A percentile compares a stretch with the other conserved stretches of the same genome.
Evolutionary conservation across 805 yeast genomes (phyloP).

Genomic region (Saturnispora hagleri): DNA sequence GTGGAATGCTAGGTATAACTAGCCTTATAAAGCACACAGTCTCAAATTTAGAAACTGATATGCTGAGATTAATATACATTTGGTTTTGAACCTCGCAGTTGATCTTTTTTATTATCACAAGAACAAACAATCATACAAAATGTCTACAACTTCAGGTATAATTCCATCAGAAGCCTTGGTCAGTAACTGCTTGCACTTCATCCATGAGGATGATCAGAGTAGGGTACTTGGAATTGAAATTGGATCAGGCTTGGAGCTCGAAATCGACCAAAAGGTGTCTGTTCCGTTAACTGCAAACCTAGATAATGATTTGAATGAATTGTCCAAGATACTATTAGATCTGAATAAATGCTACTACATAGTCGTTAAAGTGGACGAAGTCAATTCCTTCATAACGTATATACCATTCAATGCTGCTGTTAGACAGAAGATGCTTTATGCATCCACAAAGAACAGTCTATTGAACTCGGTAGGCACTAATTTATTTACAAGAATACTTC

Average conservation of each 20-base stretch:
- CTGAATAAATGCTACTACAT: slow-evolving; percentile 30
- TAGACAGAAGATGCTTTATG: slow-evolving; percentile 84
- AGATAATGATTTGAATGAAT: slow-evolving; percentile 3
- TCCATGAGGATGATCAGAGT: not conserved
- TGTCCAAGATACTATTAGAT: slow-evolving; percentile 2
- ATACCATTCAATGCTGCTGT: slow-evolving; percentile 84
- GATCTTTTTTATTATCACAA: not conserved
- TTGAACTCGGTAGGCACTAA: slow-evolving; percentile 57
- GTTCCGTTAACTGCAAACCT: not conserved
- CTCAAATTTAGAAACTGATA: too few species aligned
- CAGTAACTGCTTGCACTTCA: not conserved
- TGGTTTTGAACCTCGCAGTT: not conserved
- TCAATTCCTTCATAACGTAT: slow-evolving; percentile 60
- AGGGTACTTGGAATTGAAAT: not conserved
- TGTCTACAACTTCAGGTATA: slow-evolving; percentile 15
- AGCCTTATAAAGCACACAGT: too few species aligned
- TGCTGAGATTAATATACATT: too few species aligned
- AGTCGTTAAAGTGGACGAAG: slow-evolving; percentile 26
- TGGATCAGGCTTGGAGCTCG: not conserved
- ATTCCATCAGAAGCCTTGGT: slow-evolving; percentile 5
- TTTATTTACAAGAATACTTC: slow-evolving; percentile 19
- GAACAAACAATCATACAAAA: not conserved
- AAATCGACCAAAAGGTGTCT: not conserved
- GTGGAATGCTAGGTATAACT: too few species aligned
- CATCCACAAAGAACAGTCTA: slow-evolving; percentile 76